Percentiles rank a stretch among this genome's conserved stretches.
Conservation (phyloP, 805 yeast species). For the Ogataea nonfermentans region DNA sequence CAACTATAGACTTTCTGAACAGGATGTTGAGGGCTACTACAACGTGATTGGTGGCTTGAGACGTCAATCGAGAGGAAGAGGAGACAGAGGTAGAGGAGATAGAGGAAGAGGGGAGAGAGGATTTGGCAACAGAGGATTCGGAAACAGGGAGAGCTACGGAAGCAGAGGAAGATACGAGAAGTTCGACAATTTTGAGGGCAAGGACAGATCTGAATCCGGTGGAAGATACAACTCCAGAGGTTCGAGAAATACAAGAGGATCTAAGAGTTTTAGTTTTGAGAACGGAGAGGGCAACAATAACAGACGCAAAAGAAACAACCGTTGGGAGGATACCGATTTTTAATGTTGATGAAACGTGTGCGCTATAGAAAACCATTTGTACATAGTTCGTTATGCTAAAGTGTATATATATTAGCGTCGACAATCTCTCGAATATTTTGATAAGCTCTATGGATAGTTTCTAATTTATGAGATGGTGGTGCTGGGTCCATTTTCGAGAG, state of each 20-base stretch:
- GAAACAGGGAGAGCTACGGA: background rate
- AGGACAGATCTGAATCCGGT: background rate
- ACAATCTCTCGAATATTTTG: too few relatives aligned
- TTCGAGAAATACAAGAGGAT: constrained; percentile 2
- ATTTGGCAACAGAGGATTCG: background rate
- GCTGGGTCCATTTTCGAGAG: background rate
- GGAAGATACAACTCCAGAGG: background rate
- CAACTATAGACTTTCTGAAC: constrained; percentile 29
- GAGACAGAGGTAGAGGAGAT: background rate
- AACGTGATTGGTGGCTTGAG: constrained; percentile 29
- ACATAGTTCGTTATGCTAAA: too few relatives aligned
- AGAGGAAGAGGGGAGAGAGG: background rate
- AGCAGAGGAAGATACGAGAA: constrained; percentile 2
- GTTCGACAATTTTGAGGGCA: background rate
- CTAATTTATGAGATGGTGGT: background rate
- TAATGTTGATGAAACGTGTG: too few relatives aligned
- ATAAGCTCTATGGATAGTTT: too few relatives aligned
- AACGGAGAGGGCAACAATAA: too few relatives aligned
- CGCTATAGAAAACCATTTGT: too few relatives aligned
- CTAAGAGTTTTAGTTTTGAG: background rate
- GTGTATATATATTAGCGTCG: too few relatives aligned
- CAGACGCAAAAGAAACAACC: too few relatives aligned
- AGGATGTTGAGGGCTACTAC: constrained; percentile 28
- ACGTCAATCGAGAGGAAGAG: background rate
- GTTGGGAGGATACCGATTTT: too few relatives aligned